These are phyloP conservation scores for Aspergillus pseudoterreus DNA, from an alignment of 2,329 filamentous ascomycete genomes.

Conservation along the genomic window DNA sequence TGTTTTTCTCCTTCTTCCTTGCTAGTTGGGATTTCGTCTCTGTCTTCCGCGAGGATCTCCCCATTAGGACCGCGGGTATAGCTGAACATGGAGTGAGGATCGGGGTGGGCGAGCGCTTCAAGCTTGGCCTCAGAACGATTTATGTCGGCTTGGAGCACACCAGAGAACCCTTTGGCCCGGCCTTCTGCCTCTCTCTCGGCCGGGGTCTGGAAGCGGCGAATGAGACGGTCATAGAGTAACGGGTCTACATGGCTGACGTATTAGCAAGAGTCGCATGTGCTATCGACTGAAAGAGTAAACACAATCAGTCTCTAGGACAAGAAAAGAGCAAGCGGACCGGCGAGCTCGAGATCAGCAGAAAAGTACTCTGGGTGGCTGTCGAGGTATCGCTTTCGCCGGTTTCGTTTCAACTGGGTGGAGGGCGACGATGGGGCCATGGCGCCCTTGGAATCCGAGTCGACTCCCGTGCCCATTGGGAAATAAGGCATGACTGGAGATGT, in stretches of 20 bases:
- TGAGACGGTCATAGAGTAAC: constrained; percentile 74
- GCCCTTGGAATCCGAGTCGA: constrained; percentile 12
- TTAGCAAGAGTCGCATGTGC: constrained; percentile 24
- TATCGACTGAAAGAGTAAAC: constrained; percentile 10
- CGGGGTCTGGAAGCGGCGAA: constrained; percentile 71
- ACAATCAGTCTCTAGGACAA: constrained; percentile 18
- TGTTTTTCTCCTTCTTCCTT: constrained; percentile 64
- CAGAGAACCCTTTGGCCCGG: constrained; percentile 71
- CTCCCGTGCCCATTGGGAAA: constrained; percentile 33
- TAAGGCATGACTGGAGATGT: constrained; percentile 29
- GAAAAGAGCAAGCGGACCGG: constrained; percentile 46
- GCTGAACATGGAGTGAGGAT: constrained; percentile 48
- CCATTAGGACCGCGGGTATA: constrained; percentile 52
- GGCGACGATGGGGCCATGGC: constrained; percentile 26
- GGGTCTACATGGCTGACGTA: constrained; percentile 54
- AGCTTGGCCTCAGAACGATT: constrained; percentile 73
- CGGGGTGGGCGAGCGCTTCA: constrained; percentile 55
- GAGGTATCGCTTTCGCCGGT: constrained; percentile 74
- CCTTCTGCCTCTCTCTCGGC: constrained; percentile 71
- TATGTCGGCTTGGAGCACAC: constrained; percentile 73
- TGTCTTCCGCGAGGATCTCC: constrained; percentile 56
- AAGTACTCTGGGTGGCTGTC: constrained; percentile 72
- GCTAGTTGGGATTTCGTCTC: constrained; percentile 53
- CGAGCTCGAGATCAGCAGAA: constrained; percentile 58
- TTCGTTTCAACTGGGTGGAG: constrained; percentile 58